Evolutionary conservation across 78 protist genomes (phyloP), one percentile per base, ranked within the genome.

Genomic region (Tieghemostelium lacteum): DNA sequence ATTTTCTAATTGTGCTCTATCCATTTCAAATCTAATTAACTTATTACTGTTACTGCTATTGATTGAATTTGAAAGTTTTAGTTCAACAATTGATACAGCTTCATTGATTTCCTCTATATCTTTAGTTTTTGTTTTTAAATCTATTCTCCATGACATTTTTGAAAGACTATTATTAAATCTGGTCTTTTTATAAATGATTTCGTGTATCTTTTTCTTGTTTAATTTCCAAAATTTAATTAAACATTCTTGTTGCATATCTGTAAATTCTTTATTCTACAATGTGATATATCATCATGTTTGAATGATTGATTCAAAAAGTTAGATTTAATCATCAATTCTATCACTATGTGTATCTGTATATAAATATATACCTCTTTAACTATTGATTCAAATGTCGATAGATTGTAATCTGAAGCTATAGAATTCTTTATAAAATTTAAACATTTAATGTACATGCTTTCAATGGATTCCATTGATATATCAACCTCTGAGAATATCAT

Each of bases 11-110:
- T 83, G 91, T n/a, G 39, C 29, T 69, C 63, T 66, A 58, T 83
- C 91, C 91, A 83, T 83, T 69, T 83, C 91, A 69, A 83, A 83
- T 83, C 78, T 66, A 31, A 83, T 83, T 63, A 54, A 34, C 40
- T 67, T 39, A 58, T 66, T 64, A 4, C 39, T 72, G 42, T 36
- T 72, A 26, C 29, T 28, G 7, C 12, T n/a, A 12, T 29, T 64
- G 2, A 1, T 31, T 14, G 36, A 40, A 37, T 66, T 69, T 66
- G 24, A 40, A 7, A 83, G n/a, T 67, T 83, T 70, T 20, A 83
- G 37, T 52, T 83, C 91, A 22, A 83, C 62, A 60, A 83, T 83
- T 42, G 91, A 69, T 20, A 73, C 75, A 24, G 91, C 75, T 58
- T 83, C 91, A 60, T 83, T 83, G 49, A 83, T 58, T 40, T 83